Evolutionary conservation across 192 early-diverging fungal species (phyloP).

Genomic region (Phlyctochytrium arcticum): DNA sequence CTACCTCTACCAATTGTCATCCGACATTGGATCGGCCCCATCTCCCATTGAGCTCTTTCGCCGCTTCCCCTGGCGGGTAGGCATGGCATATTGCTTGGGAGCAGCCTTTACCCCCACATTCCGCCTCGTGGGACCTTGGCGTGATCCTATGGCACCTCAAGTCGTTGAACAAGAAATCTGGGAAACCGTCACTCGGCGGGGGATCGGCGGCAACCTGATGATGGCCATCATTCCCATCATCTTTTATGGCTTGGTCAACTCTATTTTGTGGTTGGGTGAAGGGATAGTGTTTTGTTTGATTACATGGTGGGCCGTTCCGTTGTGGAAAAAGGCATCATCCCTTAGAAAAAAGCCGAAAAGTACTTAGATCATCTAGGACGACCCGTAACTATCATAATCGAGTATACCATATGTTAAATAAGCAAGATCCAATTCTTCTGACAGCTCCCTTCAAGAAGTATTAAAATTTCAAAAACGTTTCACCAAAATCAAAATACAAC

Average conservation of each 20-base stretch:
- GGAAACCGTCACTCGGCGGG: background rate
- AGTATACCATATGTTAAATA: no score
- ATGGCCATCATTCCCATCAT: constrained; percentile 6
- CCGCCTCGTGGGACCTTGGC: constrained; percentile 1
- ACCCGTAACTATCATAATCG: no score
- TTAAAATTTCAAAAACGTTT: no score
- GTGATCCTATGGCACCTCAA: background rate
- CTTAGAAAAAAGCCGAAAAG: no score
- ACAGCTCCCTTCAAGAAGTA: no score
- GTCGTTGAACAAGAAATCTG: background rate
- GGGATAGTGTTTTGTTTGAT: background rate
- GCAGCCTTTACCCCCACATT: constrained; percentile 4
- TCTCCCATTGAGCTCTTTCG: background rate
- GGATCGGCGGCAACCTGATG: constrained; percentile 2
- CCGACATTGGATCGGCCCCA: no score
- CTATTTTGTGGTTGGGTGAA: background rate
- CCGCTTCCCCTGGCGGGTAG: background rate
- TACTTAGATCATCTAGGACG: no score
- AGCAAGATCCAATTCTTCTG: no score
- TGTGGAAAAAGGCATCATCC: no score
- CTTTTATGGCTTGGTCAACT: background rate
- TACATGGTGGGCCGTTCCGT: no score
- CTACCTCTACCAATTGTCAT: no score
- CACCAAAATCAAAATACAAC: no score
- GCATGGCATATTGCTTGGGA: background rate